phyloP scores from a whole-genome alignment of 768 basidiomycete species.

The Trametes punicea region DNA sequence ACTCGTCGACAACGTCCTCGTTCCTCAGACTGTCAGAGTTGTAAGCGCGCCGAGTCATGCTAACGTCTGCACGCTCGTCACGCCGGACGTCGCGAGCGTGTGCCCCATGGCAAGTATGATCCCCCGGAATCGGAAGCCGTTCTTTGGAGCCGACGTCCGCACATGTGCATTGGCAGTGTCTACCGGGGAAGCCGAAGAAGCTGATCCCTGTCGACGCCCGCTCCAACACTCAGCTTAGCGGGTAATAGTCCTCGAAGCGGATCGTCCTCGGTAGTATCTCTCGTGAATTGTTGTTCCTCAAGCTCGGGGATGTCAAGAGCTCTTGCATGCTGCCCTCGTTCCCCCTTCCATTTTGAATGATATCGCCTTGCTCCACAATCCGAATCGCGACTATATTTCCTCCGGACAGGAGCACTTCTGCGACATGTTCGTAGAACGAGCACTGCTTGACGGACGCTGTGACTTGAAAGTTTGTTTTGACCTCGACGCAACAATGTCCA shows the following conservation, averaged over 20 bases:
- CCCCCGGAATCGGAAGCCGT: not conserved
- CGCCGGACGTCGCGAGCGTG: too few relatives aligned
- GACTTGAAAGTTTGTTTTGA: too few relatives aligned
- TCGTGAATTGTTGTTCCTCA: conserved; percentile 1
- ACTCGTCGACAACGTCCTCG: too few relatives aligned
- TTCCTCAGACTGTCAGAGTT: too few relatives aligned
- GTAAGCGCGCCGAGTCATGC: too few relatives aligned
- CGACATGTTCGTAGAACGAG: too few relatives aligned
- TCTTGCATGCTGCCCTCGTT: not conserved
- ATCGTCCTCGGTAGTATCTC: conserved; percentile 9
- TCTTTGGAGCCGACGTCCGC: not conserved
- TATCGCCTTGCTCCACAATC: too few relatives aligned
- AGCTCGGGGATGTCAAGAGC: not conserved
- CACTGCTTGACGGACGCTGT: too few relatives aligned
- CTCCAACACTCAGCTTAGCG: not conserved
- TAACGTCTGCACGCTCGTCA: too few relatives aligned
- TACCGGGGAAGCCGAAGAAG: conserved; percentile 9
- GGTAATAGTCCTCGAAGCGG: conserved; percentile 8
- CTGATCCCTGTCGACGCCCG: not conserved
- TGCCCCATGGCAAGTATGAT: too few relatives aligned
- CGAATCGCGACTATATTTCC: too few relatives aligned
- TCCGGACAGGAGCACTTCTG: not conserved
- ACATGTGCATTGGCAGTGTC: not conserved
- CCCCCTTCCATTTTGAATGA: not conserved
- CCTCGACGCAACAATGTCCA: too few relatives aligned